Base-by-base conservation (phyloP, 176 grass and related monocot genomes). In the Raddia guianensis region DNA sequence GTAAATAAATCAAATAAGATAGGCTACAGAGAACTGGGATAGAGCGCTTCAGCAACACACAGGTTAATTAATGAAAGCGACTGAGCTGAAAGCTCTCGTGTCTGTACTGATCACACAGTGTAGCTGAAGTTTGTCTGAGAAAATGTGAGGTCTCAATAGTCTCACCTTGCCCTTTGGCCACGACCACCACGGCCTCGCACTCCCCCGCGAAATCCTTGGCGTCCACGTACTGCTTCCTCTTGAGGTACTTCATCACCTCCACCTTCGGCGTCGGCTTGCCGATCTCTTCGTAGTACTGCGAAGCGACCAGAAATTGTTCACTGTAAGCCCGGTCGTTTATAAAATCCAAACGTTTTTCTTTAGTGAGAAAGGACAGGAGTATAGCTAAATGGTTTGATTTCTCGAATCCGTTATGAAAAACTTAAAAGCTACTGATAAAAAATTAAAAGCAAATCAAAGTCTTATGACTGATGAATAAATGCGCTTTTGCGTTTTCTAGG, bases 241-340 rank as follows among this genome's bases (percentile, higher is more conserved):
- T 99, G 67, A 95, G 79, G 89, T 86, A 91, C 80, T 88, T 95
- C 88, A 99, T 95, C 83, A 99, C 93, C 84, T 99, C 96, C 46
- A 86, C 90, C 77, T 95, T 99, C 2, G 96, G 96, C 37, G 90
- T 95, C 85, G 96, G 96, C 64, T 99, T 99, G 40, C 96, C 96
- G 27, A 93, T 95, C 78, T 95, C 96, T 85, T 99, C 93, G 65
- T 95, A 91, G 82, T 99, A 99, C 96, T 99, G 42, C 50, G 63
- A 12, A 12, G 5, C 9, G 18, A 8, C 78, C 46, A 68, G 11
- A 33, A 33, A 60, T 19, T 49, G 51, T n/a, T n/a, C n/a, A n/a
- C n/a, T n/a, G 27, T 27, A 27, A 27, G 27, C 27, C 27, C 0
- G 27, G 1, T 27, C 27, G 27, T 27, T 27, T 27, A 1, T 27